These are phyloP conservation scores for Gentiana straminea DNA, from an alignment of 257 asterid genomes.

Conservation along the genomic window DNA sequence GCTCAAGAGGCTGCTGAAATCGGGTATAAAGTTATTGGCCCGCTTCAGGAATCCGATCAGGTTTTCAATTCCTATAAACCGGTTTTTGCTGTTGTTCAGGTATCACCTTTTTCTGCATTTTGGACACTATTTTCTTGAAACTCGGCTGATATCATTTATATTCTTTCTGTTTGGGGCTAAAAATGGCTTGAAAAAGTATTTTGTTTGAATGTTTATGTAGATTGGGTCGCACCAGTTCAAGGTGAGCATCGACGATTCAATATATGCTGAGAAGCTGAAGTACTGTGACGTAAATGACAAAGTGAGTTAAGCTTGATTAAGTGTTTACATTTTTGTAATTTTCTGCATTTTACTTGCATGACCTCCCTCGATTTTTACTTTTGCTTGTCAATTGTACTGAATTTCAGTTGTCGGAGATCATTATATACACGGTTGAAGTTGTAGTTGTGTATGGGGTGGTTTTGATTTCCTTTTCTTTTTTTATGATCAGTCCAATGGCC, in stretches of 20 bases:
- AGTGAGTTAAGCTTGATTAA: constrained; percentile 30
- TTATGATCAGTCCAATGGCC: too few relatives aligned
- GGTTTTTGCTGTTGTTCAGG: constrained; percentile 81
- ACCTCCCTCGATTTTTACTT: too few relatives aligned
- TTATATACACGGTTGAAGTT: too few relatives aligned
- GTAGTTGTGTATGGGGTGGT: too few relatives aligned
- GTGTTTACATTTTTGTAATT: neutral
- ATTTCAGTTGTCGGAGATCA: too few relatives aligned
- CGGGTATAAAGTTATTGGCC: constrained; percentile 70
- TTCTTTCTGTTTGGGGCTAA: too few relatives aligned
- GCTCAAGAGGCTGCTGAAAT: constrained; percentile 38
- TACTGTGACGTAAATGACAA: constrained; percentile 80
- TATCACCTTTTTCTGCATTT: constrained; percentile 3
- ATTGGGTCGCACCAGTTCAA: constrained; percentile 95
- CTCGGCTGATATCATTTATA: too few relatives aligned
- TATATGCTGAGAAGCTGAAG: constrained; percentile 73
- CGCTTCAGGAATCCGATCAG: constrained; percentile 45
- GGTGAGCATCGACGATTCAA: constrained; percentile 81
- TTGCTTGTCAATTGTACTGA: too few relatives aligned
- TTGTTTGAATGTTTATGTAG: constrained; percentile 20
- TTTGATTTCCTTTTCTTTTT: too few relatives aligned
- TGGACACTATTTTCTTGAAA: too few relatives aligned
- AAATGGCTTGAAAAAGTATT: too few relatives aligned
- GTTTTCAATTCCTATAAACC: constrained; percentile 60
- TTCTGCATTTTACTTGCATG: neutral